phyloP scores from a whole-genome alignment of 2,329 filamentous ascomycete genomes.

The Cryphonectria carpinicola region DNA sequence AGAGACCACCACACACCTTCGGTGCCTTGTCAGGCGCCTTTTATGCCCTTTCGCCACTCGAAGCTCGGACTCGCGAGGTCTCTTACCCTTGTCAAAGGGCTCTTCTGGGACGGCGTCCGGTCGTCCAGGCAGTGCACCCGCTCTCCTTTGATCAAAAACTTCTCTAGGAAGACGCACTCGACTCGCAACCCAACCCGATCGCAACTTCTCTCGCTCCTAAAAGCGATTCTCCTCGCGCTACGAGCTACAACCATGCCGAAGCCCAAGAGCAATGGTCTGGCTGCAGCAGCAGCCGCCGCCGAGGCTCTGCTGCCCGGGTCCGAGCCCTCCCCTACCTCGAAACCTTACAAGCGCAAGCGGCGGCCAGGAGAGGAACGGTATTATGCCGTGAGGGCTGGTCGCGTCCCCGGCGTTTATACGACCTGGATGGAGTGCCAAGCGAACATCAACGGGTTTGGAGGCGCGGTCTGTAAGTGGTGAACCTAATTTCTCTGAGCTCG shows the following conservation, averaged over 20 bases:
- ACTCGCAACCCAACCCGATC: background rate
- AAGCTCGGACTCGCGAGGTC: background rate
- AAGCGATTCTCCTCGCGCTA: slow-evolving; percentile 19
- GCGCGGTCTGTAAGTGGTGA: slow-evolving; percentile 66
- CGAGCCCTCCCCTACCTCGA: slow-evolving; percentile 19
- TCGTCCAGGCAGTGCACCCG: background rate
- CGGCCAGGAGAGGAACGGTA: slow-evolving; percentile 55
- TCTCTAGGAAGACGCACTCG: slow-evolving; percentile 15
- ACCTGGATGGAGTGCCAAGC: slow-evolving; percentile 64
- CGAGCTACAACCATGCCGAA: slow-evolving; percentile 22
- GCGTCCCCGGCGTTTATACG: slow-evolving; percentile 63
- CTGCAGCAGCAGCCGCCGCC: background rate
- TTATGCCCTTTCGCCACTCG: background rate
- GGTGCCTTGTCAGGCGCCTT: background rate
- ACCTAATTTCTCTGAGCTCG: background rate
- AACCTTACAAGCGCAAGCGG: slow-evolving; percentile 48
- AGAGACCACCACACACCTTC: slow-evolving; percentile 6
- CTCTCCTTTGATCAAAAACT: slow-evolving; percentile 10
- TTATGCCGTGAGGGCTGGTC: slow-evolving; percentile 65
- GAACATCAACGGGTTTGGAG: slow-evolving; percentile 64
- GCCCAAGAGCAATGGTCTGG: slow-evolving; percentile 13
- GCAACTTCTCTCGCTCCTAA: slow-evolving; percentile 6
- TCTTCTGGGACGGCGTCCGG: background rate
- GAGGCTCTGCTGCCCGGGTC: slow-evolving; percentile 3
- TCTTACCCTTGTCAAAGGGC: background rate